A percentile compares a stretch with the other conserved stretches of the same genome.
phyloP scores from a whole-genome alignment of 23 red algal genomes.

The Chondrus crispus region DNA sequence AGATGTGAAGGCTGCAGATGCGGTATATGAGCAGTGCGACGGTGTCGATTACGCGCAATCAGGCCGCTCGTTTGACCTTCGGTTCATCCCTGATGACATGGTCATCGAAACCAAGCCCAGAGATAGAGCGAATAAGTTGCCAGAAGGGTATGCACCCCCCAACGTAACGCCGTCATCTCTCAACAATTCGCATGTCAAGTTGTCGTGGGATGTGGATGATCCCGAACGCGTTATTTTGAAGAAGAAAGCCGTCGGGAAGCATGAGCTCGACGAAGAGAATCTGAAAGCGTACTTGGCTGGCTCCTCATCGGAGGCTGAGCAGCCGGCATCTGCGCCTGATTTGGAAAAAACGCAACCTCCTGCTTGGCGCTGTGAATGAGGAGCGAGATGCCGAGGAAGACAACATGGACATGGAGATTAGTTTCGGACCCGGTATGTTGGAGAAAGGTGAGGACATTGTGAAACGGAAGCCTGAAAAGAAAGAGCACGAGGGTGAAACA shows the following conservation, averaged over 20 bases:
- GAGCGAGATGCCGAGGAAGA: slow-evolving; percentile 19
- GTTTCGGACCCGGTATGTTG: slow-evolving; percentile 78
- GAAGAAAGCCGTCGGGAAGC: slow-evolving; percentile 59
- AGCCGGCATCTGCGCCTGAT: not conserved
- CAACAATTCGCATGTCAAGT: slow-evolving; percentile 62
- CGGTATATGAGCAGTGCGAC: slow-evolving; percentile 85
- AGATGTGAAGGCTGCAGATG: slow-evolving; percentile 58
- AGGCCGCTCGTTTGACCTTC: slow-evolving; percentile 81
- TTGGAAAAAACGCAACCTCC: not conserved
- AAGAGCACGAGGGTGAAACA: slow-evolving; percentile 56
- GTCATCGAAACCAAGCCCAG: slow-evolving; percentile 45
- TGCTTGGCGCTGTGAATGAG: slow-evolving; percentile 25
- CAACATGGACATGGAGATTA: slow-evolving; percentile 73
- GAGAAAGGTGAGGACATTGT: slow-evolving; percentile 80
- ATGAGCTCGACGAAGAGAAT: slow-evolving; percentile 86
- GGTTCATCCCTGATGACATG: slow-evolving; percentile 92
- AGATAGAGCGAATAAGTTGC: slow-evolving; percentile 60
- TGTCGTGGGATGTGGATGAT: slow-evolving; percentile 94
- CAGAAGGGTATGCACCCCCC: slow-evolving; percentile 63
- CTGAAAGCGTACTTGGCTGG: slow-evolving; percentile 88
- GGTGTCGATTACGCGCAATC: slow-evolving; percentile 80
- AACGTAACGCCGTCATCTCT: slow-evolving; percentile 59
- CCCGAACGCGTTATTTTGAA: slow-evolving; percentile 70
- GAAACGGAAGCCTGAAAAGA: slow-evolving; percentile 42
- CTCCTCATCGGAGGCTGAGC: slow-evolving; percentile 42